These are phyloP conservation scores for Fusarium lateritium DNA, from an alignment of 2,329 filamentous ascomycete species.

Conservation along the genomic window DNA sequence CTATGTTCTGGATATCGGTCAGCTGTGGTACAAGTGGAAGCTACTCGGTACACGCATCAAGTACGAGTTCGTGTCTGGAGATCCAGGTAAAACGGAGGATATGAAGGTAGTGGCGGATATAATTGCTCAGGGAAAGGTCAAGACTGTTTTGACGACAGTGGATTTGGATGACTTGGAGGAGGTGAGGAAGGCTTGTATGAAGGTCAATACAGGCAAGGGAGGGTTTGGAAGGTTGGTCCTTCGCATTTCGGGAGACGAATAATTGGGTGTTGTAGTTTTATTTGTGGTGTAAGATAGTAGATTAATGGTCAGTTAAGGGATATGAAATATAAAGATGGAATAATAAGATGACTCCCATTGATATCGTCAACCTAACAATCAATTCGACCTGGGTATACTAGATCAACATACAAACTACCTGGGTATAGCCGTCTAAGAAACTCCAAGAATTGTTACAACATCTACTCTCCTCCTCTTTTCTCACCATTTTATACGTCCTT, in stretches of 20 bases:
- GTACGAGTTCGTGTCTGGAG: constrained; percentile 62
- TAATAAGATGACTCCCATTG: background rate
- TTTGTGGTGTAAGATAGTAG: background rate
- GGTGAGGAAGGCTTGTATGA: constrained; percentile 58
- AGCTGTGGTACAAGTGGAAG: constrained; percentile 59
- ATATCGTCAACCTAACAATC: no score
- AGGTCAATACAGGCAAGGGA: constrained; percentile 51
- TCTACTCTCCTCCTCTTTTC: no score
- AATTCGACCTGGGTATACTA: background rate
- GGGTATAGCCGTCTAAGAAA: no score
- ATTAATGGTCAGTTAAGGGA: background rate
- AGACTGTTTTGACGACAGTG: constrained; percentile 58
- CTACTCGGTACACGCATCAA: constrained; percentile 61
- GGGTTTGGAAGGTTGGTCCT: constrained; percentile 51
- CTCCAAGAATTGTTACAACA: no score
- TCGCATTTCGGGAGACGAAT: constrained; percentile 31
- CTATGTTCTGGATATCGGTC: constrained; percentile 54
- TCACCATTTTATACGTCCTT: no score
- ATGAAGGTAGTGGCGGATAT: constrained; percentile 59
- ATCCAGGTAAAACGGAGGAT: constrained; percentile 58
- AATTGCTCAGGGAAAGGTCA: constrained; percentile 60
- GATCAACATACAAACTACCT: background rate
- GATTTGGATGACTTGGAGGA: constrained; percentile 60
- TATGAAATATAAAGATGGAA: background rate
- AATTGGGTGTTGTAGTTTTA: background rate